phyloP scores from a whole-genome alignment of 176 grass and related monocot species.

The Juncus effusus region DNA sequence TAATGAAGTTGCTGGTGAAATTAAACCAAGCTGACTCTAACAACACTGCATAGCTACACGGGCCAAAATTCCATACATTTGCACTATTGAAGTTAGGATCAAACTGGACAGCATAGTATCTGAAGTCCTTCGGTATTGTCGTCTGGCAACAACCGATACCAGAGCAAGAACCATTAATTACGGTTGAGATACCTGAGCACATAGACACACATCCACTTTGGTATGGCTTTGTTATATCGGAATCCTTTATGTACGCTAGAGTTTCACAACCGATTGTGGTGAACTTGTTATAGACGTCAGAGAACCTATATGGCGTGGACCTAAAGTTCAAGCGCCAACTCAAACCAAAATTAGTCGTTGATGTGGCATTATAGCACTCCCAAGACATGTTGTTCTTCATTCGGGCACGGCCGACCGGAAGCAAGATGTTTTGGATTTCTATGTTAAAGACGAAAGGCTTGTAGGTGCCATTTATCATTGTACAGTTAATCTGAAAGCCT shows the following conservation, averaged over 20 bases:
- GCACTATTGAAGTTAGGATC: conserved; percentile 1
- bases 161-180: conserved; percentile 16
- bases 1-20: conserved; percentile 7
- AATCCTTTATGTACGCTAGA: not conserved
- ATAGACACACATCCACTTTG: conserved; percentile 16
- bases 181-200: not conserved
- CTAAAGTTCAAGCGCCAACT: not conserved
- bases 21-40: conserved; percentile 2
- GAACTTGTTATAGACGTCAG: not conserved
- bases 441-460: not conserved
- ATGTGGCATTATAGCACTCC: not conserved
- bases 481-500: not conserved
- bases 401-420: not conserved
- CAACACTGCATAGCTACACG: conserved; percentile 18
- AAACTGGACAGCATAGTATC: not conserved
- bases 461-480: not conserved
- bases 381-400: not conserved
- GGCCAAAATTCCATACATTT: not conserved
- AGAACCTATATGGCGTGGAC: not conserved
- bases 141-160: conserved; percentile 16
- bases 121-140: conserved; percentile 3
- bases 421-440: not conserved
- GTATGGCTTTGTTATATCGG: not conserved
- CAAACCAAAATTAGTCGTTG: too few species aligned
- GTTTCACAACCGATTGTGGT: not conserved